Percentiles rank a stretch among this genome's conserved stretches.
These are phyloP conservation scores for Aspergillus tubingensis DNA, from an alignment of 2,329 filamentous ascomycete genomes.

Conservation along the genomic window DNA sequence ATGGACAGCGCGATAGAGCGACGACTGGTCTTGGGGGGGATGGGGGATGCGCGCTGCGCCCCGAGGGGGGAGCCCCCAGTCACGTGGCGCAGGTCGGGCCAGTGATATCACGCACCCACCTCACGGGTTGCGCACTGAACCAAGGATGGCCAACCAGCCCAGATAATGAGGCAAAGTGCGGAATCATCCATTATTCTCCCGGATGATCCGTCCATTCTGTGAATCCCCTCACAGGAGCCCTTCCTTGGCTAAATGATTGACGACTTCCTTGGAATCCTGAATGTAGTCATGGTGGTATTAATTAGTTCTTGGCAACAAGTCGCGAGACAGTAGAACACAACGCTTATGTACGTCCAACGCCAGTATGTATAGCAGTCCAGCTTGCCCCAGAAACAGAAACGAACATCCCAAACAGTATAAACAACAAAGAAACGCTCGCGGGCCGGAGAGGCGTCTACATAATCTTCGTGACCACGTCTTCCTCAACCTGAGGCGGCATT, in stretches of 20 bases:
- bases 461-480: slow-evolving; percentile 82
- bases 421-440: slow-evolving; percentile 27
- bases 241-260: slow-evolving; percentile 29
- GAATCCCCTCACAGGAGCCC: slow-evolving; percentile 25
- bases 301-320: slow-evolving; percentile 31
- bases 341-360: slow-evolving; percentile 36
- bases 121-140: slow-evolving; percentile 35
- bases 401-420: slow-evolving; percentile 21
- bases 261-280: slow-evolving; percentile 35
- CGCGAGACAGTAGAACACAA: slow-evolving; percentile 23
- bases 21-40: slow-evolving; percentile 8
- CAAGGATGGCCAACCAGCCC: slow-evolving; percentile 12
- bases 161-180: background rate
- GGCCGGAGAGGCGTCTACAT: slow-evolving; percentile 59
- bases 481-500: slow-evolving; percentile 70
- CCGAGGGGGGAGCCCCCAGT: slow-evolving; percentile 24
- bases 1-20: slow-evolving; percentile 19
- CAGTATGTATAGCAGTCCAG: slow-evolving; percentile 20
- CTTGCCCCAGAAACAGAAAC: slow-evolving; percentile 12
- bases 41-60: slow-evolving; percentile 29
- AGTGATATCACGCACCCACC: slow-evolving; percentile 44
- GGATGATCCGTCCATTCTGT: background rate
- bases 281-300: slow-evolving; percentile 30
- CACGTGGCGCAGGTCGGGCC: slow-evolving; percentile 41
- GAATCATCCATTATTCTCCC: background rate